Evolutionary conservation across 2,329 filamentous ascomycete genomes (phyloP).

Genomic region (Clathrospora elynae): DNA sequence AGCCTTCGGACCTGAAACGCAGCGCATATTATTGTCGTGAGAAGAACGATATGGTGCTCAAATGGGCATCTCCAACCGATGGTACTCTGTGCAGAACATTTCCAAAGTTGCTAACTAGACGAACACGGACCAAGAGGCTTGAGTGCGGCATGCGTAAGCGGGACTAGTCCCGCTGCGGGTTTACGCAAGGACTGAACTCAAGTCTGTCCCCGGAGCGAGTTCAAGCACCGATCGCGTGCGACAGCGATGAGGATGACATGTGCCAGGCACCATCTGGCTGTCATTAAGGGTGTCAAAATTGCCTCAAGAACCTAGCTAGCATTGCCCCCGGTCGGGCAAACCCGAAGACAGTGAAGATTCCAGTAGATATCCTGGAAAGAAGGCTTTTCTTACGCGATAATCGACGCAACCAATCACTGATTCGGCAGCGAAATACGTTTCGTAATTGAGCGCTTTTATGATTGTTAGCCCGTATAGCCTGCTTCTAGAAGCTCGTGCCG

Average conservation of each 20-base stretch:
- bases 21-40: conserved; percentile 8
- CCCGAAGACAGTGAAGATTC: conserved; percentile 1
- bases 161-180: too few species aligned
- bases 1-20: background rate
- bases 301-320: conserved; percentile 12
- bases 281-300: conserved; percentile 9
- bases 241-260: conserved; percentile 2
- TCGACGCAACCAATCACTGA: conserved; percentile 12
- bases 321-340: conserved; percentile 2
- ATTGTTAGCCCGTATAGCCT: background rate
- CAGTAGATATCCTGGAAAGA: background rate
- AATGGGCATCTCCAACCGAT: conserved; percentile 5
- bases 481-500: conserved; percentile 18
- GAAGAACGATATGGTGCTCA: background rate
- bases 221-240: conserved; percentile 4
- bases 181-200: too few species aligned
- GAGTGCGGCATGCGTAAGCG: too few species aligned
- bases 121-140: background rate
- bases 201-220: background rate
- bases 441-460: background rate
- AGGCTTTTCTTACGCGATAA: background rate
- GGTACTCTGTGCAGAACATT: background rate
- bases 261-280: conserved; percentile 7
- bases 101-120: background rate
- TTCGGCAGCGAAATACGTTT: too few species aligned